Base-by-base conservation (phyloP, 176 grass and related monocot species). In the Phragmites australis region DNA sequence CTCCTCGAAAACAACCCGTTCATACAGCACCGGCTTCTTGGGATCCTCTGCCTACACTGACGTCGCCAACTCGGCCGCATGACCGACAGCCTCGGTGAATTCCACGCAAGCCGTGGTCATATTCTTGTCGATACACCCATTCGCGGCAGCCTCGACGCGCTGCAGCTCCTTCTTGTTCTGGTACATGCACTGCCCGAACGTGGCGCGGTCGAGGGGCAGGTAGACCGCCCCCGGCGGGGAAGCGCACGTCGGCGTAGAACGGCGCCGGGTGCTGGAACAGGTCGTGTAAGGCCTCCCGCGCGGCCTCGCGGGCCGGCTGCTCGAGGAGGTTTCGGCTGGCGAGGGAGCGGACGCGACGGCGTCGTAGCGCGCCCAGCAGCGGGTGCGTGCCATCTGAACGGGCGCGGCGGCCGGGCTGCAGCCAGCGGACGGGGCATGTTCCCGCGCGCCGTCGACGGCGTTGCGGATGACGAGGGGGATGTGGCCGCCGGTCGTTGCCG, bases 381-480 rank as follows among this genome's bases (percentile, higher is more conserved):
- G 62, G 13, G 77, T 47, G 12, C 18, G 7, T 14, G 77, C 14
- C 15, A 67, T 29, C 32, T 68, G 62, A 5, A 80, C 1, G 30
- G 48, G 17, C 77, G n/a, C n/a, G n/a, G 67, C 46, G 13, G 61
- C 77, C 45, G 61, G 76, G 77, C 61, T 52, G 77, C 67, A 67
- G 30, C 77, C 77, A 4, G 4, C 21, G 18, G 0, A 10, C 18
- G 2, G 30, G 2, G 26, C 43, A 25, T 1, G 76, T 23, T 32
- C 57, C 25, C 7, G 1, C 13, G 59, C 76, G 21, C 4, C 60
- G 30, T 52, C 76, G 58, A 37, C 44, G 47, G 32, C 77, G 22
- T 79, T 79, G 77, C 62, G 62, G 62, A 79, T 67, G 14, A 79
- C 76, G 46, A 31, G 76, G 6, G 76, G 76, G 76, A 79, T 18